Percentiles rank a stretch among this genome's conserved stretches.
Evolutionary conservation across 495 filamentous ascomycete genomes (phyloP).

Genomic region (Penicillium manginii): DNA sequence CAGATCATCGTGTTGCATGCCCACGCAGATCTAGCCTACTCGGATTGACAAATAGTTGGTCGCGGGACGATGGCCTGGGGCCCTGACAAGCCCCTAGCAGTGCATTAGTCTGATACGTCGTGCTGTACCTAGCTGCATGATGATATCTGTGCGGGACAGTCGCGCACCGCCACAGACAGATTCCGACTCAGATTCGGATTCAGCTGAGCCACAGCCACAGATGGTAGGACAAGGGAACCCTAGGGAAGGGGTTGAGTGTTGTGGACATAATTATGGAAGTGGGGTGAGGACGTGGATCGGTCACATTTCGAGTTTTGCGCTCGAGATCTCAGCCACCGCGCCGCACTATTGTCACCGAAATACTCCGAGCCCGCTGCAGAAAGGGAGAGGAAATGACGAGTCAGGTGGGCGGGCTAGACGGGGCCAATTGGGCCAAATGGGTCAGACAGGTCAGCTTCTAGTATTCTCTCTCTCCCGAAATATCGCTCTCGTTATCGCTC

Average conservation of each 20-base stretch:
- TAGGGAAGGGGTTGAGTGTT: not conserved
- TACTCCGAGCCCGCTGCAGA: conserved; percentile 14
- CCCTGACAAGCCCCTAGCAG: conserved; percentile 2
- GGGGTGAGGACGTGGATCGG: conserved; percentile 10
- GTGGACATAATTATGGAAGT: not conserved
- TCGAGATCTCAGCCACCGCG: conserved; percentile 1
- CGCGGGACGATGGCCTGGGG: not conserved
- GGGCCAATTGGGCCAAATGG: not conserved
- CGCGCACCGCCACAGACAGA: conserved; percentile 25
- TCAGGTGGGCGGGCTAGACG: not conserved
- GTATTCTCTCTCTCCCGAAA: no score
- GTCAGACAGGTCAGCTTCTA: conserved; percentile 6
- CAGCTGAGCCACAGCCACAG: conserved; percentile 23
- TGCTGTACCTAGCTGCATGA: not conserved
- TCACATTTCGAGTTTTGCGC: conserved; percentile 18
- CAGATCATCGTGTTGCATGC: conserved; percentile 11
- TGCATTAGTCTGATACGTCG: not conserved
- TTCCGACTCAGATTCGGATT: not conserved
- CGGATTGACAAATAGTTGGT: conserved; percentile 24
- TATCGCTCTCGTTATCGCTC: no score
- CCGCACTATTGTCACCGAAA: conserved; percentile 21
- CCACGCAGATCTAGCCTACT: conserved; percentile 1
- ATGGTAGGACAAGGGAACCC: no score
- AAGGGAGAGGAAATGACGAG: conserved; percentile 4
- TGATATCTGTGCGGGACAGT: conserved; percentile 6